Evolutionary conservation across 1,139 yeast species (phyloP).

Genomic region (Protomyces inundatus): DNA sequence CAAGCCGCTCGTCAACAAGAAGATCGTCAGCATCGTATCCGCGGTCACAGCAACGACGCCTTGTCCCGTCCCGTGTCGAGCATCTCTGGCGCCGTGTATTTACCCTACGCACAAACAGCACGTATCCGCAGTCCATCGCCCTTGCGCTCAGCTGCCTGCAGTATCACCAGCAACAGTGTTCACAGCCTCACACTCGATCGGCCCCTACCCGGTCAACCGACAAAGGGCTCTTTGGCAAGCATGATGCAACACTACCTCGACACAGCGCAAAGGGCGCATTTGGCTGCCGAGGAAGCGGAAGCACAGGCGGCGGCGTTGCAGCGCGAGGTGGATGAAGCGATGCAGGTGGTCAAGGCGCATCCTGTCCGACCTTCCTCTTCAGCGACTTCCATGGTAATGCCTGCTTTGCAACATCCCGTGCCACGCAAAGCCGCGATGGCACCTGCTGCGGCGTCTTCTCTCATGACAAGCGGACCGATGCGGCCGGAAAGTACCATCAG

Average conservation of each 20-base stretch:
- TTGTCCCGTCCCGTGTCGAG: not conserved
- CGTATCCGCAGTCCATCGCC: not conserved
- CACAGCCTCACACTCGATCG: no score
- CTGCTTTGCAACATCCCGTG: not conserved
- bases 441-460: not conserved
- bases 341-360: no score
- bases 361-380: no score
- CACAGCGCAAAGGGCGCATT: no score
- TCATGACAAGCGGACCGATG: not conserved
- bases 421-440: not conserved
- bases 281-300: no score
- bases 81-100: not conserved
- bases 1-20: not conserved
- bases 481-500: not conserved
- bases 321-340: no score
- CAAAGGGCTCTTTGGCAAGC: no score
- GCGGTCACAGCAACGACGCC: not conserved
- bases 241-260: no score
- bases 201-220: no score
- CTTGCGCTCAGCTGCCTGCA: not conserved
- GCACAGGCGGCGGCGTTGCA: no score
- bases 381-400: not conserved
- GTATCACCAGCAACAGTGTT: no score
- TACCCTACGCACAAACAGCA: no score
- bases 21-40: not conserved